phyloP scores from a whole-genome alignment of 345 rosid species.

The Angophora floribunda region DNA sequence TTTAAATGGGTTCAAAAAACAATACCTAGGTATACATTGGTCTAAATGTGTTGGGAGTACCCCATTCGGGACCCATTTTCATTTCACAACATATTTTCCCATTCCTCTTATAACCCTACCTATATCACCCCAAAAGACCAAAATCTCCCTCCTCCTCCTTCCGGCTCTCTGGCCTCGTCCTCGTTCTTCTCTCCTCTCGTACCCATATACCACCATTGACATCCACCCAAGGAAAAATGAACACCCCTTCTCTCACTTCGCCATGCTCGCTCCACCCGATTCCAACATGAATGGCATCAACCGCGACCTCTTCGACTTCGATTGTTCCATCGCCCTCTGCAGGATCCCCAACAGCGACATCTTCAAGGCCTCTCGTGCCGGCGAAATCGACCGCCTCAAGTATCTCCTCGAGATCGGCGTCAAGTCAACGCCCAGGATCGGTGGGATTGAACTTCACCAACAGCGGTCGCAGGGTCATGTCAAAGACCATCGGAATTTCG shows the following conservation, averaged over 20 bases:
- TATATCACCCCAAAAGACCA: background rate
- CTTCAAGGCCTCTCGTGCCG: conserved; percentile 84
- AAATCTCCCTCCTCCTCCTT: background rate
- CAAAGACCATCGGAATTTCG: background rate
- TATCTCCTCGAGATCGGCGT: conserved; percentile 1
- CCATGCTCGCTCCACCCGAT: background rate
- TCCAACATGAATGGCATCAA: conserved; percentile 60
- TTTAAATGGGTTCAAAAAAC: too few species aligned
- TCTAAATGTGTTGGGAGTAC: too few species aligned
- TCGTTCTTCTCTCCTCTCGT: background rate
- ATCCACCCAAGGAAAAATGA: background rate
- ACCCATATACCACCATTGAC: background rate
- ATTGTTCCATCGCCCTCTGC: conserved; percentile 49
- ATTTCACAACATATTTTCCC: background rate
- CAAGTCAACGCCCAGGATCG: conserved; percentile 20
- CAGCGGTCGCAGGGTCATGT: background rate
- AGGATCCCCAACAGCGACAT: conserved; percentile 91
- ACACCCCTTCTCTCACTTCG: background rate
- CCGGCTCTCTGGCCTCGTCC: too few species aligned
- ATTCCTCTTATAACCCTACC: background rate
- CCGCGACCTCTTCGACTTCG: conserved; percentile 68
- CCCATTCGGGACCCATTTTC: background rate
- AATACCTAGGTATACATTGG: too few species aligned
- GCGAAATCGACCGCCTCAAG: conserved; percentile 70
- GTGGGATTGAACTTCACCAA: conserved; percentile 39